phyloP scores from a whole-genome alignment of 1,139 yeast genomes.

The Hansenula sp. region DNA sequence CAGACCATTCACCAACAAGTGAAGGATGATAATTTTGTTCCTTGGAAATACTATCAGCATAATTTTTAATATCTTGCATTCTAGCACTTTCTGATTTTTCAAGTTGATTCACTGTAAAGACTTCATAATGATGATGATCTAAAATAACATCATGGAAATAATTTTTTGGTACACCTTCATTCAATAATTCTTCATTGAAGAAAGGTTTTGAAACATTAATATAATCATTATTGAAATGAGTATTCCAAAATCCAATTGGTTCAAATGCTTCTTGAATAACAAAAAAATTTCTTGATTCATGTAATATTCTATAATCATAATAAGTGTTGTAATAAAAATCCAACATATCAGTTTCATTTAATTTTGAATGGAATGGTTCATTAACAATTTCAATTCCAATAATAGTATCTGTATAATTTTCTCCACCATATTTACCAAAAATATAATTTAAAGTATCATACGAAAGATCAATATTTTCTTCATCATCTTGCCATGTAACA shows the following conservation, averaged over 20 bases:
- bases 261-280: conserved; percentile 59
- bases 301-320: conserved; percentile 31
- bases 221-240: conserved; percentile 33
- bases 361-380: conserved; percentile 52
- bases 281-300: conserved; percentile 39
- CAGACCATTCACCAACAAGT: conserved; percentile 62
- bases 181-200: conserved; percentile 10
- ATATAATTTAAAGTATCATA: conserved; percentile 39
- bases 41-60: conserved; percentile 31
- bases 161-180: conserved; percentile 3
- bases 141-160: conserved; percentile 41
- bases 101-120: conserved; percentile 43
- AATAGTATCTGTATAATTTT: conserved; percentile 41
- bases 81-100: conserved; percentile 25
- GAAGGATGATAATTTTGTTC: conserved; percentile 42
- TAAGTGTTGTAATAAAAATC: conserved; percentile 40
- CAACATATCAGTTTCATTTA: conserved; percentile 35
- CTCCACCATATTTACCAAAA: conserved; percentile 40
- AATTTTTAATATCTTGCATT: conserved; percentile 30
- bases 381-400: conserved; percentile 61
- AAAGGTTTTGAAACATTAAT: conserved; percentile 22
- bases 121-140: conserved; percentile 66
- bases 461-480: conserved; percentile 40
- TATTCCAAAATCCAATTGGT: conserved; percentile 46
- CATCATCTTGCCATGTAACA: conserved; percentile 47